Percentiles rank a stretch among this genome's conserved stretches.
Evolutionary conservation across 1,139 yeast genomes (phyloP).

Genomic region (Geotrichum candidum): DNA sequence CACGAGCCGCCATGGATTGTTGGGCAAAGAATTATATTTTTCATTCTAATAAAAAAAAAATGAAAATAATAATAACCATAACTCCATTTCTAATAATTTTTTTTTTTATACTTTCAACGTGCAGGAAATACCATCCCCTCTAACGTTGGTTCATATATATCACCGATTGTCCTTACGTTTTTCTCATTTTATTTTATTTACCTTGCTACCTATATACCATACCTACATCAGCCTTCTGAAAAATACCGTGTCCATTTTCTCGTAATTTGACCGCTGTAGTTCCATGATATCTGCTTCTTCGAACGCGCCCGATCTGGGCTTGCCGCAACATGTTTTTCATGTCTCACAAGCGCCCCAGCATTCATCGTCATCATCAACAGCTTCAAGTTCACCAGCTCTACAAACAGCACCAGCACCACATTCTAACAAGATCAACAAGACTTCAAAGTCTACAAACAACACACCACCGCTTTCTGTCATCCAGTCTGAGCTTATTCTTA

Average conservation of each 20-base stretch:
- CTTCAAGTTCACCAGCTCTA: too few species aligned
- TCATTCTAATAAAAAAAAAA: too few species aligned
- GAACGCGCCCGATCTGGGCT: neutral
- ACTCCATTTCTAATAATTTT: too few species aligned
- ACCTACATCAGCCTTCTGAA: neutral
- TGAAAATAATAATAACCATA: too few species aligned
- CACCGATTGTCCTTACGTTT: neutral
- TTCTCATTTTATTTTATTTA: too few species aligned
- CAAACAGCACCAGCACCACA: neutral
- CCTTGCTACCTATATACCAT: neutral
- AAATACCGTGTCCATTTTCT: neutral
- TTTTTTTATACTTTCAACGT: too few species aligned
- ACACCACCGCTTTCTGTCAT: neutral
- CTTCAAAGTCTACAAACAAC: neutral
- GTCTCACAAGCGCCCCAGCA: neutral
- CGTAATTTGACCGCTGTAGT: neutral
- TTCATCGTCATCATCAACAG: neutral
- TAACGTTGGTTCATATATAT: too few species aligned
- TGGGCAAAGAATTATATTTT: too few species aligned
- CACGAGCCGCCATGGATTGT: too few species aligned
- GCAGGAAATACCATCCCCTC: too few species aligned
- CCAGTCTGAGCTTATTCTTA: neutral
- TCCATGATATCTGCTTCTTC: neutral
- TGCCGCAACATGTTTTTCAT: neutral
- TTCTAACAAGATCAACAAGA: neutral